Percentiles rank a stretch among this genome's conserved stretches.
phyloP scores from a whole-genome alignment of 2,329 filamentous ascomycete genomes.

The Cercospora sesami region DNA sequence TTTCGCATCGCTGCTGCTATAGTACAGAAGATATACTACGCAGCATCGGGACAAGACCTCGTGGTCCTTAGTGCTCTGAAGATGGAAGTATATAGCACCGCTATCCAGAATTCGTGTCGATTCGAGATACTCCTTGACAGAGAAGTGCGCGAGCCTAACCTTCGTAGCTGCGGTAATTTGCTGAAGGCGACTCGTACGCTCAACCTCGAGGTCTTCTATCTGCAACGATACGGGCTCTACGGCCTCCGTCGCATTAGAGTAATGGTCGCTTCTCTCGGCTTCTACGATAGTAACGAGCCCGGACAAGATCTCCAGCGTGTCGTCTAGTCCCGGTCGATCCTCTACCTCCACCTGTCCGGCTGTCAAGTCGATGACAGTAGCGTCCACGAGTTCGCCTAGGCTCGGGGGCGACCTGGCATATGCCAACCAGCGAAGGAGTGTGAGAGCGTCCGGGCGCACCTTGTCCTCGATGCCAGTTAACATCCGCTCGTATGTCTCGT shows the following conservation, averaged over 20 bases:
- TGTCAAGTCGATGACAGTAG: conserved; percentile 20
- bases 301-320: conserved; percentile 21
- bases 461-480: conserved; percentile 22
- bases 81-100: conserved; percentile 14
- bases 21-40: conserved; percentile 21
- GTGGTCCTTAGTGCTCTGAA: conserved; percentile 18
- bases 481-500: conserved; percentile 34
- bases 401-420: conserved; percentile 27
- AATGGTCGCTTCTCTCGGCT: not conserved
- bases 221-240: not conserved
- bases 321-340: conserved; percentile 11
- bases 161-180: conserved; percentile 13
- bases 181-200: not conserved
- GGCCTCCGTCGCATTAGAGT: not conserved
- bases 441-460: conserved; percentile 20
- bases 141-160: conserved; percentile 31
- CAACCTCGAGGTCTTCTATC: too few relatives aligned
- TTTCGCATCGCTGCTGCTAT: conserved; percentile 15
- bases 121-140: conserved; percentile 31
- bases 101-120: conserved; percentile 22
- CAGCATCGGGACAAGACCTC: conserved; percentile 19
- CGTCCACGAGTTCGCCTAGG: conserved; percentile 28
- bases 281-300: conserved; percentile 15
- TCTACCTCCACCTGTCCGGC: conserved; percentile 19
- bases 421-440: conserved; percentile 27